Percentiles rank a stretch among this genome's conserved stretches.
Evolutionary conservation across 179 eudicot species (phyloP).

Genomic region (Vitellaria paradoxa): DNA sequence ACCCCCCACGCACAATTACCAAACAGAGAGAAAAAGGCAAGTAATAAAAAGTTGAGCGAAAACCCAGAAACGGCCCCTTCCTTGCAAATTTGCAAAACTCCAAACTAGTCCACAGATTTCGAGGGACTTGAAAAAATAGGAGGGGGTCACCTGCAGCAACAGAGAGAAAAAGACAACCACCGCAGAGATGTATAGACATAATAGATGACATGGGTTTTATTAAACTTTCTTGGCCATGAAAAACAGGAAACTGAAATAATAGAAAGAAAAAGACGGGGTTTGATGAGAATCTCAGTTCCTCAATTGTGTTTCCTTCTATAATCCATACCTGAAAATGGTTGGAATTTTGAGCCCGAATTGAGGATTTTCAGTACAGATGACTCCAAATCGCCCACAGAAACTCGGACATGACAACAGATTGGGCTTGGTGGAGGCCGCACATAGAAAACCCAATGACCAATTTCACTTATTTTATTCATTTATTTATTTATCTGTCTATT

Average conservation of each 20-base stretch:
- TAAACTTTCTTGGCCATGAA: slow-evolving; percentile 14
- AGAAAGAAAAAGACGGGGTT: slow-evolving; percentile 30
- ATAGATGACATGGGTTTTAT: slow-evolving; percentile 10
- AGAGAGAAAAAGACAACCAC: slow-evolving; percentile 29
- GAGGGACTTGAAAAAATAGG: slow-evolving; percentile 20
- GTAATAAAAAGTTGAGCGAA: neutral
- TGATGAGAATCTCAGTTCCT: slow-evolving; percentile 36
- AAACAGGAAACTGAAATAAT: slow-evolving; percentile 15
- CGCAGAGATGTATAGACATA: slow-evolving; percentile 2
- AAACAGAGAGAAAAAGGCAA: neutral
- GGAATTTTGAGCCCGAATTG: neutral
- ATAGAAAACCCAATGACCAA: slow-evolving; percentile 5
- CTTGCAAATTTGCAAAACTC: slow-evolving; percentile 21
- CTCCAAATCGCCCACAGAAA: slow-evolving; percentile 21
- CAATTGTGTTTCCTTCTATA: slow-evolving; percentile 10
- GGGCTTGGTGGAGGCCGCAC: neutral
- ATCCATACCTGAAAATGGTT: slow-evolving; percentile 23
- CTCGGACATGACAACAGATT: neutral
- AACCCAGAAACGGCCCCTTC: neutral
- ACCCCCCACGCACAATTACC: slow-evolving; percentile 6
- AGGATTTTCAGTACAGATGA: neutral
- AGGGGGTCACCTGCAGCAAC: slow-evolving; percentile 23
- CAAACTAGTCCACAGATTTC: slow-evolving; percentile 48
- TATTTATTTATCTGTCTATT: no score
- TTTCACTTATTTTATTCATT: neutral